Percentiles rank a stretch among this genome's conserved stretches.
Evolutionary conservation across 2,329 filamentous ascomycete species (phyloP).

Genomic region (Thermochaetoides dissita): DNA sequence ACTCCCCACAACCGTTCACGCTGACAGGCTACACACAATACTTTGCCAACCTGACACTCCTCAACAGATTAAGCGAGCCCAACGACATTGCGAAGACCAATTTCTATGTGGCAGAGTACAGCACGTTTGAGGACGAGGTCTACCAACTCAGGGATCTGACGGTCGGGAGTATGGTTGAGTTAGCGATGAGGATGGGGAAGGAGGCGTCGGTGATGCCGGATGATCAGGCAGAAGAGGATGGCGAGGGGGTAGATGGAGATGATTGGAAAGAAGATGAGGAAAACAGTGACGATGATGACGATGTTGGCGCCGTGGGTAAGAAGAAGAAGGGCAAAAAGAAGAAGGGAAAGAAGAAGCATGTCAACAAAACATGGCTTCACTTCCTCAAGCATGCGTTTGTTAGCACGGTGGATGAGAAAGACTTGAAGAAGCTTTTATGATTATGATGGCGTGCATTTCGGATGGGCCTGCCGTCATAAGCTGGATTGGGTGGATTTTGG

Average conservation of each 20-base stretch:
- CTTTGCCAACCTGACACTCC: slow-evolving; percentile 72
- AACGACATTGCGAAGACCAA: too few relatives aligned
- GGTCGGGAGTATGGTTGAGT: slow-evolving; percentile 61
- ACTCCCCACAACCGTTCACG: slow-evolving; percentile 70
- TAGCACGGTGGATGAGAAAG: slow-evolving; percentile 50
- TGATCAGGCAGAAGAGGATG: slow-evolving; percentile 13
- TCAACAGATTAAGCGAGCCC: too few relatives aligned
- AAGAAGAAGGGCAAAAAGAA: slow-evolving; percentile 35
- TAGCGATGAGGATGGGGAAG: slow-evolving; percentile 66
- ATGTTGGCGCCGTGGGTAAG: slow-evolving; percentile 20
- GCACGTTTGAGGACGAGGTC: slow-evolving; percentile 60
- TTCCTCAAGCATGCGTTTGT: slow-evolving; percentile 74
- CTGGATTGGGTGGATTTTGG: too few relatives aligned
- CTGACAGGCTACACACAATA: slow-evolving; percentile 77
- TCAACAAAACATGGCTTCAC: slow-evolving; percentile 60
- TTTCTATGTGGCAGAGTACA: slow-evolving; percentile 68
- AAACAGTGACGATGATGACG: slow-evolving; percentile 18
- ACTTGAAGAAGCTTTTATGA: slow-evolving; percentile 35
- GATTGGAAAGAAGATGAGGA: slow-evolving; percentile 10
- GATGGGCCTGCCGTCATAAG: too few relatives aligned
- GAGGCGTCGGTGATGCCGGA: slow-evolving; percentile 11
- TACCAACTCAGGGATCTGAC: slow-evolving; percentile 75
- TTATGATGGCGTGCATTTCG: too few relatives aligned
- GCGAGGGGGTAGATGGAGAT: slow-evolving; percentile 16
- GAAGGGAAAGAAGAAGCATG: slow-evolving; percentile 38